Evolutionary conservation across 1,284 basidiomycete genomes (phyloP).

Genomic region (Cryptococcus amylolentus): DNA sequence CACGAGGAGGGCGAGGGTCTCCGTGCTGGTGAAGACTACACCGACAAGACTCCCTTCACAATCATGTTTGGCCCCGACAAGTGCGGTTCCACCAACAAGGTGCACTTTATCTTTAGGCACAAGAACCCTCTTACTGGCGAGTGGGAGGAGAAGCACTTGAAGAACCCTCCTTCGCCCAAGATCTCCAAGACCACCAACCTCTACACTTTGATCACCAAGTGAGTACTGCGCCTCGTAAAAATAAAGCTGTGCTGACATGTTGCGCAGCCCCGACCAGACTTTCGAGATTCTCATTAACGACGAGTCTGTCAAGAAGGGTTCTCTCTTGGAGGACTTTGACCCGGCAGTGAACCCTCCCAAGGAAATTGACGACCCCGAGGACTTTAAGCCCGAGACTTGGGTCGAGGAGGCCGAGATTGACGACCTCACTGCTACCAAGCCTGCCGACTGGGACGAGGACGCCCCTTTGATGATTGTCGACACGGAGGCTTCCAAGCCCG

Average conservation of each 20-base stretch:
- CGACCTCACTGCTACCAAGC: constrained; percentile 82
- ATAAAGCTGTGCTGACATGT: neutral
- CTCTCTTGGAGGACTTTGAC: constrained; percentile 87
- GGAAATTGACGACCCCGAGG: constrained; percentile 88
- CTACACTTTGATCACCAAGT: constrained; percentile 90
- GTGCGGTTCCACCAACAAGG: constrained; percentile 55
- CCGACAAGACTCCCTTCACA: constrained; percentile 95
- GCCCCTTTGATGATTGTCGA: constrained; percentile 88
- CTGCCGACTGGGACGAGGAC: constrained; percentile 93
- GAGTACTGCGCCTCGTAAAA: constrained; percentile 39
- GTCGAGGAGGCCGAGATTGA: constrained; percentile 82
- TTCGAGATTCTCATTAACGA: constrained; percentile 92
- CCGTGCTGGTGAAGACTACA: constrained; percentile 90
- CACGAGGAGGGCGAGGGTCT: constrained; percentile 63
- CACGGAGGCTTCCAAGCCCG: constrained; percentile 81
- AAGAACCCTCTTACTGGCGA: constrained; percentile 86
- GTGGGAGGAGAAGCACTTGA: constrained; percentile 96
- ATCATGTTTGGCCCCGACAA: constrained; percentile 85
- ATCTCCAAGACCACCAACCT: constrained; percentile 86
- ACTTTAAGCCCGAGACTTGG: constrained; percentile 89
- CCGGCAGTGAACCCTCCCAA: constrained; percentile 90
- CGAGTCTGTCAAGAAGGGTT: constrained; percentile 73
- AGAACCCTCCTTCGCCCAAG: constrained; percentile 71
- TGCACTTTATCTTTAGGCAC: constrained; percentile 98
- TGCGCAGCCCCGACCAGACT: constrained; percentile 80